Evolutionary conservation across 2,329 filamentous ascomycete species (phyloP).

Genomic region (Cladobotryum protrusum): DNA sequence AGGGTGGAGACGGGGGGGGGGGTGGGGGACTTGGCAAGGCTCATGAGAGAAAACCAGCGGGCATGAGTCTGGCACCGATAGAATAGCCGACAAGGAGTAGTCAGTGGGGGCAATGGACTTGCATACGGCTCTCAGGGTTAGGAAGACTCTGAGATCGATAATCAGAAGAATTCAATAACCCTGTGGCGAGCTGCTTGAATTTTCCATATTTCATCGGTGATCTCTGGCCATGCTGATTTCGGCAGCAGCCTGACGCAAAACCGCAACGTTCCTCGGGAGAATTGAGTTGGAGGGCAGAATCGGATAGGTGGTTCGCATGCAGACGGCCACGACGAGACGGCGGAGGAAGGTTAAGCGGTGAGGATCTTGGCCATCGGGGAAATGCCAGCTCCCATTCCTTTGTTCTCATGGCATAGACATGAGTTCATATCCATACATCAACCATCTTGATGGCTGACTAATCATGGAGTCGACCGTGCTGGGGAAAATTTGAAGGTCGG

Average conservation of each 20-base stretch:
- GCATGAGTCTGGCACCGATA: conserved; percentile 90
- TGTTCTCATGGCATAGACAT: conserved; percentile 97
- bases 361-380: conserved; percentile 97
- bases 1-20: too few relatives aligned
- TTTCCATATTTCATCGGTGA: conserved; percentile 83
- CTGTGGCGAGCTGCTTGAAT: conserved; percentile 82
- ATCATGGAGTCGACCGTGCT: conserved; percentile 99
- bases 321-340: conserved; percentile 83
- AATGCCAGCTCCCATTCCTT: conserved; percentile 99
- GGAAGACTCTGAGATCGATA: conserved; percentile 82
- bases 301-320: conserved; percentile 76
- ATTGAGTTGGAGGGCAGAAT: conserved; percentile 79
- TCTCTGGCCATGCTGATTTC: conserved; percentile 98
- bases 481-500: conserved; percentile 96
- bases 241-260: conserved; percentile 83
- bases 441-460: conserved; percentile 91
- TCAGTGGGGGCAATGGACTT: conserved; percentile 93
- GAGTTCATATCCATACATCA: conserved; percentile 92
- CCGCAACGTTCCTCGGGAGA: conserved; percentile 91
- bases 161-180: conserved; percentile 84
- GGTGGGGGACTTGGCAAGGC: conserved; percentile 88
- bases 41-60: conserved; percentile 91
- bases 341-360: conserved; percentile 93
- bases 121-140: conserved; percentile 90
- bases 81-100: conserved; percentile 86